Base-by-base conservation (phyloP, 2,329 filamentous ascomycete species). In the Fusarium sp. region DNA sequence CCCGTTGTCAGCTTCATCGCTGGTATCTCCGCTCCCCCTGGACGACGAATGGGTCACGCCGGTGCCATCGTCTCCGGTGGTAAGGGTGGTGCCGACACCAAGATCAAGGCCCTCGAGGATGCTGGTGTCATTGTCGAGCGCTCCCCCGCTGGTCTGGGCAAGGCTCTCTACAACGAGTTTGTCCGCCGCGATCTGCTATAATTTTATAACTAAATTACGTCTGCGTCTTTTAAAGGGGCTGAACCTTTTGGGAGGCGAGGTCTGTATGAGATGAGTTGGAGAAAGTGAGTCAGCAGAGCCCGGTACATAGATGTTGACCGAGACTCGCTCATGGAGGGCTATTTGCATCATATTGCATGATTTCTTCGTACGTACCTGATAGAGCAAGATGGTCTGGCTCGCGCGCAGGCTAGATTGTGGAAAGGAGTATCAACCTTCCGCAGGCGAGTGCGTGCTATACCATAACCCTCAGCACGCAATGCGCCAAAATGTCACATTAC, bases 1-100 rank as follows among this genome's bases (percentile, higher is more conserved):
- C 96, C 96, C 78, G 95, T 97, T 66, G 96, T 98, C 77, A 94
- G 92, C 83, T 99, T 99, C 86, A 98, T 98, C 78, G 96, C 96
- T 73, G 96, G 96, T 86, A 98, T 99, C 85, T 97, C 93, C 75
- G 96, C 96, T 73, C 96, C 96, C 60, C 95, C 96, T 34, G 96
- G 96, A 79, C 91, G 96, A 82, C 91, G 96, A 83, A 99, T 98
- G 96, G 96, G 96, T 76, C 96, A 99, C 88, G 96, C 96, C 75
- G 96, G 96, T 83, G 96, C 96, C 80, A 99, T 99, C 81, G 95
- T 99, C 73, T 94, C 93, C 75, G 96, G 96, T 77, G 96, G 96
- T 78, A 98, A 98, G 90, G 96, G 96, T 80, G 96, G 94, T 81
- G 96, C 96, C 73, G 94, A 98, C 85, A 97, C 94, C 81, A 99